Conservation (phyloP, 78 protist genomes). For the Monosiga brevicollis region DNA sequence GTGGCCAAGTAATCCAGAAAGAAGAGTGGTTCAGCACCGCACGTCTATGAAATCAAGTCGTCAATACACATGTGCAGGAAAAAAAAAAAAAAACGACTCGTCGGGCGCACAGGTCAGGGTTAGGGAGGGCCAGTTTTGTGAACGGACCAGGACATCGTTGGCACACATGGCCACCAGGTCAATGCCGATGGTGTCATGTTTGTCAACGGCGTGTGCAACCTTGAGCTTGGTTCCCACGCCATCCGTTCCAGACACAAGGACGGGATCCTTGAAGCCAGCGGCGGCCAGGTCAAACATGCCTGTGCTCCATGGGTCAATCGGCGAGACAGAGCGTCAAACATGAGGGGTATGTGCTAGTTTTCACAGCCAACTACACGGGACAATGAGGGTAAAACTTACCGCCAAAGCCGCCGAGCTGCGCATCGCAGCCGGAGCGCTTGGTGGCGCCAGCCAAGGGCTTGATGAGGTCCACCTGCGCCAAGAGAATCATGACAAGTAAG, state of each 20-base stretch:
- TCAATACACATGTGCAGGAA: no score
- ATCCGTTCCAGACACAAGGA: conserved; percentile 74
- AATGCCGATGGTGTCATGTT: conserved; percentile 48
- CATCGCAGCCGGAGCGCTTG: conserved; percentile 49
- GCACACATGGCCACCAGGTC: conserved; percentile 86
- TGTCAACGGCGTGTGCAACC: conserved; percentile 49
- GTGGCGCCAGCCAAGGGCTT: conserved; percentile 54
- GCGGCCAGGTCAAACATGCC: conserved; percentile 65
- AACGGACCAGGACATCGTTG: conserved; percentile 71
- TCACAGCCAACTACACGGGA: no score
- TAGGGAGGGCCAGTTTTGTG: no score
- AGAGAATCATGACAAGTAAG: no score
- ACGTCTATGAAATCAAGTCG: no score
- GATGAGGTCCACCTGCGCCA: conserved; percentile 62
- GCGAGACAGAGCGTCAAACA: no score
- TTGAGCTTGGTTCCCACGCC: conserved; percentile 84
- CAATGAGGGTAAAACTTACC: no score
- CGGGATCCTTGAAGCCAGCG: conserved; percentile 63
- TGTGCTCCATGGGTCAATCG: no score
- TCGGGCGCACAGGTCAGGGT: no score
- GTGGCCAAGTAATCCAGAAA: conserved; percentile 84
- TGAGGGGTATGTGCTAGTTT: no score
- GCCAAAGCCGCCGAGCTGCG: conserved; percentile 78
- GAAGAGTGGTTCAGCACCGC: conserved; percentile 84
- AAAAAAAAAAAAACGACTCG: no score